These are phyloP conservation scores for Clitopilus passeckerianus DNA, from an alignment of 768 basidiomycete genomes.

Conservation along the genomic window DNA sequence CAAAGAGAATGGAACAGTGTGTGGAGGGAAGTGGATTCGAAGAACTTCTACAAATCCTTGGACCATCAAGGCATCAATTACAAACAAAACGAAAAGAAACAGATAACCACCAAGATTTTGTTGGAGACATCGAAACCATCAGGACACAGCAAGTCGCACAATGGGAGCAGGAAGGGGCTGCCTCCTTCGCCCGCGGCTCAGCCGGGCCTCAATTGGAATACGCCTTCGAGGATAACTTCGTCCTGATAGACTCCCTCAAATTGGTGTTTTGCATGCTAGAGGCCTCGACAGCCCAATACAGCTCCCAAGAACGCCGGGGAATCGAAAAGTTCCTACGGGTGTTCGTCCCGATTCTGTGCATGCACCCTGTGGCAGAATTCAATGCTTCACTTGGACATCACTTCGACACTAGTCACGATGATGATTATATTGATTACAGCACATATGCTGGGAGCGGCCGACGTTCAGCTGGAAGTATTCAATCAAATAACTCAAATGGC, in stretches of 20 bases:
- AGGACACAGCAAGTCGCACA: conserved; percentile 52
- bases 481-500: conserved; percentile 36
- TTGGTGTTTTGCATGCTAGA: conserved; percentile 90
- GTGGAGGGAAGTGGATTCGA: conserved; percentile 94
- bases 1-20: conserved; percentile 95
- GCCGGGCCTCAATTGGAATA: conserved; percentile 76
- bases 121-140: conserved; percentile 69
- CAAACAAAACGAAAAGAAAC: conserved; percentile 95
- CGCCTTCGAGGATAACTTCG: conserved; percentile 67
- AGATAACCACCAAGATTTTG: conserved; percentile 78
- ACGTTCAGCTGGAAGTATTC: conserved; percentile 37
- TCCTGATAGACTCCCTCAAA: conserved; percentile 86
- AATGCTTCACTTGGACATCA: conserved; percentile 54
- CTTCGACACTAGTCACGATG: conserved; percentile 42
- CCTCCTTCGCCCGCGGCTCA: conserved; percentile 38
- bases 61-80: conserved; percentile 95
- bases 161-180: conserved; percentile 27
- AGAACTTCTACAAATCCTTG: conserved; percentile 97
- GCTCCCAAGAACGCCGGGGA: conserved; percentile 67
- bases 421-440: conserved; percentile 28
- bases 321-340: conserved; percentile 82
- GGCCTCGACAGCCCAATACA: conserved; percentile 74
- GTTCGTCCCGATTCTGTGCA: conserved; percentile 82
- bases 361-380: conserved; percentile 61
- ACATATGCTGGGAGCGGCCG: conserved; percentile 38